Evolutionary conservation across 163 green algal genomes (phyloP).

Genomic region (Volvox carteri): DNA sequence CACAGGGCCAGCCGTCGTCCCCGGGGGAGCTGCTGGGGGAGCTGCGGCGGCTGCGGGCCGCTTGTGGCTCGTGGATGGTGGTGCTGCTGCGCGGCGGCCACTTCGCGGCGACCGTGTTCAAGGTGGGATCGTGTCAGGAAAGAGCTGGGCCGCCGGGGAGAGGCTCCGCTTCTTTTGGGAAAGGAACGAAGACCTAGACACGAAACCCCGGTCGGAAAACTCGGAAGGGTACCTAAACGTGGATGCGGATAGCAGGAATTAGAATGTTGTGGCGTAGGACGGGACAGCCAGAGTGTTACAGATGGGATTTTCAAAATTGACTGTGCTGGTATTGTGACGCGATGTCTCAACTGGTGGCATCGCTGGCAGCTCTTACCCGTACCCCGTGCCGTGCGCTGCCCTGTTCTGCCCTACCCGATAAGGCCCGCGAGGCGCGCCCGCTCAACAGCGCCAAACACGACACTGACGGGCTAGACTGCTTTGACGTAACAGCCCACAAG

Average conservation of each 20-base stretch:
- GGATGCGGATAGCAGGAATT: too few species aligned
- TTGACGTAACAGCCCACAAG: slow-evolving; percentile 85
- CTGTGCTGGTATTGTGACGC: too few species aligned
- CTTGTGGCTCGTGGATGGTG: slow-evolving; percentile 78
- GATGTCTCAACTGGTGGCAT: too few species aligned
- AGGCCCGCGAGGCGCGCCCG: slow-evolving; percentile 17
- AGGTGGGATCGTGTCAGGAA: background rate
- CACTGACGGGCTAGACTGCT: slow-evolving; percentile 48
- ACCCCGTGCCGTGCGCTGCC: too few species aligned
- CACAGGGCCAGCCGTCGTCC: slow-evolving; percentile 15
- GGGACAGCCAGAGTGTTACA: too few species aligned
- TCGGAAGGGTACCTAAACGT: background rate
- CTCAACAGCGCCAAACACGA: slow-evolving; percentile 12
- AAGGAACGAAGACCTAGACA: too few species aligned
- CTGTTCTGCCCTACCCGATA: background rate
- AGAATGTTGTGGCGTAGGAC: too few species aligned
- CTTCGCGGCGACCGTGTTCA: slow-evolving; percentile 89
- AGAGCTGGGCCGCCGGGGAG: background rate
- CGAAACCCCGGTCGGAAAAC: too few species aligned
- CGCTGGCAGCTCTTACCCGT: too few species aligned
- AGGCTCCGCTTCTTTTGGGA: too few species aligned
- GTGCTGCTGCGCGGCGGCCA: slow-evolving; percentile 89
- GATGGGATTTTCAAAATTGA: too few species aligned
- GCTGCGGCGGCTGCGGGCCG: slow-evolving; percentile 64
- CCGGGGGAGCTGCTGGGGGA: slow-evolving; percentile 56